Evolutionary conservation across 2,329 filamentous ascomycete species (phyloP), one percentile per base, ranked within the genome.

Genomic region (Pestalotiopsis sp.): DNA sequence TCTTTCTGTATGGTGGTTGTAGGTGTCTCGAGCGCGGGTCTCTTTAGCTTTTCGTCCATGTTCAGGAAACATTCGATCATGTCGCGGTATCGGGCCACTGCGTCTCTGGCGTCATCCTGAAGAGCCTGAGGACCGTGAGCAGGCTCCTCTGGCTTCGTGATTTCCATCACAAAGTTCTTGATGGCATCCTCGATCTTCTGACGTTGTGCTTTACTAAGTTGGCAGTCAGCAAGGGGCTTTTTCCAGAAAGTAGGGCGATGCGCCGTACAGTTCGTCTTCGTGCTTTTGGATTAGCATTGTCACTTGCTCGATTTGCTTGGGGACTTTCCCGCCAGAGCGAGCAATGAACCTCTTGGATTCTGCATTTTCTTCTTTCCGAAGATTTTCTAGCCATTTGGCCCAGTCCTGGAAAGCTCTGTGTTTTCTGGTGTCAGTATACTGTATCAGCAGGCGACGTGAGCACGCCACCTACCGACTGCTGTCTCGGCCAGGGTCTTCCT

Each of bases 11-110:
- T 52, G 31, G 57, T 41, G 20, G 41, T 14, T 13, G 61, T 39
- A 20, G 65, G 59, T 9, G 45, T 23, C 3, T 72, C 70, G 27
- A 78, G 45, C 31, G 74, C 73, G 5, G 74, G 69, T 7, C 69
- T 67, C 65, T 74, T 70, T 13, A 76, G 71, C 39, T 71, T 72
- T 61, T 73, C 70, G 13, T 79, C 76, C 7, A 72, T 72, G 13
- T 72, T 71, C n/a, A 73, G 73, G 70, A 81, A 77, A 11, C 74
- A 73, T 12, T 72, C 69, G 14, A 81, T 68, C 3, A 82, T 74
- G 2, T 71, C 66, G 20, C 70, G 70, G 70, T 76, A 74, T 52
- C 67, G 52, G 12, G 73, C 72, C 7, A 75, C 69, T 20, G 74
- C 61, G 5, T 68, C 67, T 39, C 73, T 72, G 39, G 72, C 70